A percentile compares a stretch with the other conserved stretches of the same genome.
These are phyloP conservation scores for Azolla pinnata DNA, from an alignment of 75 land plant species.

Conservation along the genomic window DNA sequence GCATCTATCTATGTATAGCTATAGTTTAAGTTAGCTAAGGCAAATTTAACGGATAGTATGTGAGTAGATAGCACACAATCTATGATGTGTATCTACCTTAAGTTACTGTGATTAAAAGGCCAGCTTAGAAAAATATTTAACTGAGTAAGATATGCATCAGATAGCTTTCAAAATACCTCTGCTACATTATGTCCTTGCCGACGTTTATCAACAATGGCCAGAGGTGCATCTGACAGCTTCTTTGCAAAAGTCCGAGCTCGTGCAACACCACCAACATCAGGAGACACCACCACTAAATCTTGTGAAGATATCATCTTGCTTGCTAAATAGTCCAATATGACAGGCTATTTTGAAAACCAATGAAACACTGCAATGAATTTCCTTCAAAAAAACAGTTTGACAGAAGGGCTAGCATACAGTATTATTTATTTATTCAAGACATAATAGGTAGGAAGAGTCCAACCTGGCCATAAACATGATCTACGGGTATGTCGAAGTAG, in stretches of 20 bases:
- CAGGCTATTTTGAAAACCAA: conserved; percentile 41
- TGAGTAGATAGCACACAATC: too few relatives aligned
- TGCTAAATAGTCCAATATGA: conserved; percentile 77
- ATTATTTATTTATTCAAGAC: background rate
- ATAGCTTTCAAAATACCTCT: conserved; percentile 44
- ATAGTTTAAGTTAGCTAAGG: too few relatives aligned
- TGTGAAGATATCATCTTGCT: conserved; percentile 69
- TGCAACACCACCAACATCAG: conserved; percentile 92
- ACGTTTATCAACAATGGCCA: conserved; percentile 91
- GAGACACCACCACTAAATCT: conserved; percentile 87
- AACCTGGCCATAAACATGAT: conserved; percentile 85
- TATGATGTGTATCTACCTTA: too few relatives aligned
- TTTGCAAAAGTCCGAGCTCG: conserved; percentile 88
- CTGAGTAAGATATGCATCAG: background rate
- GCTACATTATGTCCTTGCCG: conserved; percentile 80
- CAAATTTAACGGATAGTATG: too few relatives aligned
- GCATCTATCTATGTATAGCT: too few relatives aligned
- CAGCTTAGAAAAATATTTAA: background rate
- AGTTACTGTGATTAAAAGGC: too few relatives aligned
- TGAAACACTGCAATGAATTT: conserved; percentile 2
- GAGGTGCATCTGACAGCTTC: conserved; percentile 84
- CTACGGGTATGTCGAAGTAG: conserved; percentile 84
- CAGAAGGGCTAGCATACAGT: background rate
- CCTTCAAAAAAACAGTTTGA: too few relatives aligned
- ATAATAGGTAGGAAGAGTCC: background rate